Conservation (phyloP, 2,329 filamentous ascomycete species). For the Zasmidium angulare region DNA sequence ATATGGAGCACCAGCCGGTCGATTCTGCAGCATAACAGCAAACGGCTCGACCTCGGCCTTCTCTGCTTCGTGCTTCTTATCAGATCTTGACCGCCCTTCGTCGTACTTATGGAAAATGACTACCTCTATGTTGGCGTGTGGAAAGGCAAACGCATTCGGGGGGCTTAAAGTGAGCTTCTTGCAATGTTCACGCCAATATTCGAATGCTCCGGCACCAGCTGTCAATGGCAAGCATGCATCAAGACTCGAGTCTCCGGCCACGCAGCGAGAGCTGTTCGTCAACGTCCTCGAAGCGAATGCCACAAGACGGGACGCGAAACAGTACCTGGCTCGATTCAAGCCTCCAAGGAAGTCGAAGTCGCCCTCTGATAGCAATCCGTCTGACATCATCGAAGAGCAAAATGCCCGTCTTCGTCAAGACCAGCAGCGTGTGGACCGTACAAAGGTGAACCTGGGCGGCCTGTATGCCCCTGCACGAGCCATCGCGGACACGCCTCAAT, state of each 20-base stretch:
- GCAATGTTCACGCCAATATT: constrained; percentile 19
- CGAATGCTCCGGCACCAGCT: constrained; percentile 7
- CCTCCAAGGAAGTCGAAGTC: constrained; percentile 37
- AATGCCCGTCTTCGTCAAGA: constrained; percentile 24
- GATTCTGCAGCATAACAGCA: background rate
- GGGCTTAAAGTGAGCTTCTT: constrained; percentile 21
- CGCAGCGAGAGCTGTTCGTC: constrained; percentile 68
- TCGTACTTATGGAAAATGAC: constrained; percentile 32
- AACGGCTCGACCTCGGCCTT: background rate
- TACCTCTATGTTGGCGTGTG: constrained; percentile 37
- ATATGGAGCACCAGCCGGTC: background rate
- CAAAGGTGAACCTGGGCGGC: constrained; percentile 60
- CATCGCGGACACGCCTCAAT: constrained; percentile 60
- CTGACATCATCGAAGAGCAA: constrained; percentile 12
- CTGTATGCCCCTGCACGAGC: constrained; percentile 60
- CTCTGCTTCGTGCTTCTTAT: constrained; percentile 1
- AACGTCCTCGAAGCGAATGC: constrained; percentile 85
- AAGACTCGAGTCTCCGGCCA: constrained; percentile 23
- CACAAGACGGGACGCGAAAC: constrained; percentile 88
- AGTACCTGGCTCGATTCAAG: constrained; percentile 88
- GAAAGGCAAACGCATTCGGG: constrained; percentile 35
- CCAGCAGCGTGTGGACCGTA: constrained; percentile 36
- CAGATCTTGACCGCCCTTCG: constrained; percentile 1
- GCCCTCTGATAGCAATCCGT: constrained; percentile 24
- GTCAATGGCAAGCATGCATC: constrained; percentile 26